A percentile compares a stretch with the other conserved stretches of the same genome.
phyloP scores from a whole-genome alignment of 345 rosid species.

The Salix brachista region DNA sequence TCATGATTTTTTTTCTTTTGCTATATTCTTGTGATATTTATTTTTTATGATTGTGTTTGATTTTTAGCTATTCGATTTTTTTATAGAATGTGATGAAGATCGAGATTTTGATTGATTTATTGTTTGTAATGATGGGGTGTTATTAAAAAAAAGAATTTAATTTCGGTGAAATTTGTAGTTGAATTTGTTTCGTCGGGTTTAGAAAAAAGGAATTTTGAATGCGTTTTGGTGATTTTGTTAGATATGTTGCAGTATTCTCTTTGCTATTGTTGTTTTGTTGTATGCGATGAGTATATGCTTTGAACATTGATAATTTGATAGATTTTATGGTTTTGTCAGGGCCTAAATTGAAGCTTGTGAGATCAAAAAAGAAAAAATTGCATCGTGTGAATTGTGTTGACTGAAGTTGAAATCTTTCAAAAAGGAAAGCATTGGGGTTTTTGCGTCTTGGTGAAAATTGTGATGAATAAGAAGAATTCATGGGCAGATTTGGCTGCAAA shows the following conservation, averaged over 20 bases:
- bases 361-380: not conserved
- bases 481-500: conserved; percentile 97
- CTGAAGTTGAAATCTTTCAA: conserved; percentile 8
- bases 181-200: not conserved
- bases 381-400: not conserved
- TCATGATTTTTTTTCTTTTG: too few relatives aligned
- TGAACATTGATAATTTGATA: not conserved
- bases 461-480: conserved; percentile 62
- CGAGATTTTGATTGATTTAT: not conserved
- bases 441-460: conserved; percentile 17
- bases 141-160: not conserved
- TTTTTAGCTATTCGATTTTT: not conserved
- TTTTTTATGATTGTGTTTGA: not conserved
- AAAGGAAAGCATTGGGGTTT: conserved; percentile 1
- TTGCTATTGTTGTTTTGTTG: not conserved
- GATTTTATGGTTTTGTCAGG: conserved; percentile 16
- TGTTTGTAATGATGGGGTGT: not conserved
- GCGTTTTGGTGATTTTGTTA: too few relatives aligned
- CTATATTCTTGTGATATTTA: not conserved
- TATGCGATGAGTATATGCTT: not conserved
- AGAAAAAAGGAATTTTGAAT: not conserved
- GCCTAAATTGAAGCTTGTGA: not conserved
- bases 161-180: not conserved
- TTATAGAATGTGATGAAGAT: not conserved
- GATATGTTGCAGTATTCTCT: too few relatives aligned